Percentiles rank a stretch among this genome's conserved stretches.
phyloP scores from a whole-genome alignment of 2,329 filamentous ascomycete genomes.

The Hymenoscyphus salicellus region DNA sequence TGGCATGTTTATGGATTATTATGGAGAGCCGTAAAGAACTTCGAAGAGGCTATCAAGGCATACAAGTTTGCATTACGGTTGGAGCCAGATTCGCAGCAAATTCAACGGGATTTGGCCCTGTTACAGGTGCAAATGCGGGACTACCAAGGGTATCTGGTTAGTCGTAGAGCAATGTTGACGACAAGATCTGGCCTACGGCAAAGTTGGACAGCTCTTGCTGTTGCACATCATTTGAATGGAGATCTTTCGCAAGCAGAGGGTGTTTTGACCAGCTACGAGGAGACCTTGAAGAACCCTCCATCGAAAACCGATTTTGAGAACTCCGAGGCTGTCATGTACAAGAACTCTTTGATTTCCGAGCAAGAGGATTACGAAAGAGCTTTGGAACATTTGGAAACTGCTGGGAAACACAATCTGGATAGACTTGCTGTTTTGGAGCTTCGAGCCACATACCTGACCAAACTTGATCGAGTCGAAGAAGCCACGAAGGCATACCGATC shows the following conservation, averaged over 20 bases:
- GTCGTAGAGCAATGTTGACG: slow-evolving; percentile 82
- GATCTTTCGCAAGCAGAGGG: slow-evolving; percentile 84
- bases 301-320: slow-evolving; percentile 81
- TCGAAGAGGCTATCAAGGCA: slow-evolving; percentile 97
- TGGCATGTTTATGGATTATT: slow-evolving; percentile 98
- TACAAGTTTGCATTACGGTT: slow-evolving; percentile 93
- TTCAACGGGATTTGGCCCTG: slow-evolving; percentile 87
- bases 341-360: slow-evolving; percentile 91
- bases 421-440: slow-evolving; percentile 81
- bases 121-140: slow-evolving; percentile 96
- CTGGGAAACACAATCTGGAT: slow-evolving; percentile 76
- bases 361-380: slow-evolving; percentile 78
- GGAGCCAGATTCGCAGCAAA: slow-evolving; percentile 91
- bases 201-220: slow-evolving; percentile 96
- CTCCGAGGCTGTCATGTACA: slow-evolving; percentile 91
- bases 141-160: slow-evolving; percentile 89
- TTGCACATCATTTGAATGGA: slow-evolving; percentile 88
- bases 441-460: slow-evolving; percentile 77
- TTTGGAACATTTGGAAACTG: slow-evolving; percentile 77
- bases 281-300: slow-evolving; percentile 80
- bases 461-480: slow-evolving; percentile 73
- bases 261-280: slow-evolving; percentile 86
- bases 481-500: slow-evolving; percentile 77
- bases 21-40: slow-evolving; percentile 93
- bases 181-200: slow-evolving; percentile 76